A percentile compares a stretch with the other conserved stretches of the same genome.
These are phyloP conservation scores for Odontarrhena argentea DNA, from an alignment of 345 rosid species.

Conservation along the genomic window DNA sequence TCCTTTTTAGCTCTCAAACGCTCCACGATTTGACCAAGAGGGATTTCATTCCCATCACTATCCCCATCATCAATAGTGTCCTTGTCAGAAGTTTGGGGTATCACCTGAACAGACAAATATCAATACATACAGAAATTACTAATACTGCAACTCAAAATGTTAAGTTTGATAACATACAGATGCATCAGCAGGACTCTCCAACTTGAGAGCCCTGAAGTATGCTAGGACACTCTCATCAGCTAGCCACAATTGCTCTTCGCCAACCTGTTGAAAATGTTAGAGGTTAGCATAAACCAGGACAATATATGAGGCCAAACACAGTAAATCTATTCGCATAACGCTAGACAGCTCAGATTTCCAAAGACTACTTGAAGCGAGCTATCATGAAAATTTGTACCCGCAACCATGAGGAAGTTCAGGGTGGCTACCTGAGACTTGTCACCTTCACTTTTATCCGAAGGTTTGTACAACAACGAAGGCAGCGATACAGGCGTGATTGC, in stretches of 20 bases:
- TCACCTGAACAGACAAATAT: constrained; percentile 51
- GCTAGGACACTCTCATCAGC: constrained; percentile 72
- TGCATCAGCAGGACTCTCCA: constrained; percentile 53
- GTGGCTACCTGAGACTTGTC: constrained; percentile 60
- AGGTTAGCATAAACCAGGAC: constrained; percentile 23
- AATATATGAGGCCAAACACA: constrained; percentile 15
- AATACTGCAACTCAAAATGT: constrained; percentile 21
- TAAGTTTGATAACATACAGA: constrained; percentile 49
- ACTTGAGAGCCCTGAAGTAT: constrained; percentile 71
- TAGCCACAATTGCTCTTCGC: constrained; percentile 72
- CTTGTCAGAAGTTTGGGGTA: constrained; percentile 46
- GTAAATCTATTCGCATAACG: constrained; percentile 6
- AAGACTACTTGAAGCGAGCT: constrained; percentile 4
- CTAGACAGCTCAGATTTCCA: constrained; percentile 23
- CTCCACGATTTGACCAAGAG: constrained; percentile 75
- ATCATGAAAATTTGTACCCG: constrained; percentile 10
- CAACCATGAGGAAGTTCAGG: constrained; percentile 9
- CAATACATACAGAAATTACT: constrained; percentile 24
- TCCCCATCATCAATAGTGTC: constrained; percentile 58
- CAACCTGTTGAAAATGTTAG: constrained; percentile 50
- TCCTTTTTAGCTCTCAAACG: constrained; percentile 66
- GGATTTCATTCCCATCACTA: constrained; percentile 75
- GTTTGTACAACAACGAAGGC: constrained; percentile 69
- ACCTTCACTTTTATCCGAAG: constrained; percentile 58
- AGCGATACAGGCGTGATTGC: constrained; percentile 49